Evolutionary conservation across 192 early-diverging fungal species (phyloP).

Genomic region (Linnemannia elongata): DNA sequence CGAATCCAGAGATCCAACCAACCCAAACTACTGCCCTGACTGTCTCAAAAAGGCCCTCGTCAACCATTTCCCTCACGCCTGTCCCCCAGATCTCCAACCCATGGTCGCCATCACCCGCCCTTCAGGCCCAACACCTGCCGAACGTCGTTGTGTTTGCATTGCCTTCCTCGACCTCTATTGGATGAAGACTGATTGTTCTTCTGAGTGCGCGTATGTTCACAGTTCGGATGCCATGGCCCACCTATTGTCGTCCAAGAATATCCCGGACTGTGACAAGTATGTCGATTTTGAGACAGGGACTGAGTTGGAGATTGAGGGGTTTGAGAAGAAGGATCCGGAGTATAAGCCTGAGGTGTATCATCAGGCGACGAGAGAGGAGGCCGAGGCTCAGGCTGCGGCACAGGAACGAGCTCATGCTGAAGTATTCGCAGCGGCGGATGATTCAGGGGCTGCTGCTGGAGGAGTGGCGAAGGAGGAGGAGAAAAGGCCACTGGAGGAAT

Average conservation of each 20-base stretch:
- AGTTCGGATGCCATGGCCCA: conserved; percentile 26
- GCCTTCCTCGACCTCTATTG: conserved; percentile 39
- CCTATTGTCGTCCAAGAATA: conserved; percentile 1
- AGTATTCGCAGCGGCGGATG: not conserved
- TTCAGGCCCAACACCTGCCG: conserved; percentile 19
- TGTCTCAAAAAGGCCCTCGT: conserved; percentile 41
- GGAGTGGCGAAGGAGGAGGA: not conserved
- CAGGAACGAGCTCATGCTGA: no score
- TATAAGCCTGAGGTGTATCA: conserved; percentile 23
- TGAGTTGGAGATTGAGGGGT: conserved; percentile 37
- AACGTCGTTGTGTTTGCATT: conserved; percentile 45
- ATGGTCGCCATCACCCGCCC: conserved; percentile 20
- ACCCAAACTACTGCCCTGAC: conserved; percentile 50
- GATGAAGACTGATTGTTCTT: conserved; percentile 42
- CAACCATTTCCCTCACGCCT: conserved; percentile 54
- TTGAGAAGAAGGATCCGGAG: conserved; percentile 21
- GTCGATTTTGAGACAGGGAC: conserved; percentile 25
- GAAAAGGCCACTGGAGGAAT: not conserved
- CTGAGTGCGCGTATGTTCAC: conserved; percentile 37
- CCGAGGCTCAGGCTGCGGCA: not conserved
- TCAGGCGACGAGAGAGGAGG: not conserved
- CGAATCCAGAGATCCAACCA: conserved; percentile 30
- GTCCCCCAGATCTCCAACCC: conserved; percentile 20
- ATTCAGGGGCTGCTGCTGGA: not conserved
- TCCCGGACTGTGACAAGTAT: conserved; percentile 38